Evolutionary conservation across 345 rosid genomes (phyloP), one percentile per base, ranked within the genome.

Genomic region (Hirschfeldia incana): DNA sequence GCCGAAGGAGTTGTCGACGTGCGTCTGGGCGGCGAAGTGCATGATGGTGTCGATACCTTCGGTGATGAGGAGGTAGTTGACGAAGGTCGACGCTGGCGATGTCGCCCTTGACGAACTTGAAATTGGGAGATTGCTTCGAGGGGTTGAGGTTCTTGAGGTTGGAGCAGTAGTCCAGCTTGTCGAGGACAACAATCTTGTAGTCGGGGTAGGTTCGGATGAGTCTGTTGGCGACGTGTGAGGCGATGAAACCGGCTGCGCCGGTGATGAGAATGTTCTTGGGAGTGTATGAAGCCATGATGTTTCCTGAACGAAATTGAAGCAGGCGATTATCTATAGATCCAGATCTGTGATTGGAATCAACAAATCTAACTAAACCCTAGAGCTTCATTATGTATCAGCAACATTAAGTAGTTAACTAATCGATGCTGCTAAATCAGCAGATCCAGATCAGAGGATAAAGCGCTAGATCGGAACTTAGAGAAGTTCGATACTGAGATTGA

Each of bases 1-100:
- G 6, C 97, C 97, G 49, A 92, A 92, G 8, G 94, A 90, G 78
- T 90, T 92, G 81, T 92, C 97, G 0, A 88, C 94, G 37, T 90
- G 94, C 12, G 94, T 92, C 80, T 92, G 93, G 8, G 97, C 94
- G 3, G 94, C 97, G 74, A 91, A 91, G 77, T 91, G 97, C 97
- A 91, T 92, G 49, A 92, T 92, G 4, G 97, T 91, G 85, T 91
- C 97, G 5, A 91, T 91, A 37, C 86, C 82, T 79, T 91, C 97
- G 0, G 97, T 88, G 81, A 91, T 87, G 73, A 90, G 94, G 5
- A 92, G 89, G 85, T 85, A 90, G 89, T 92, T 92, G 60, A 92
- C 97, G 17, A 92, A 92, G 89, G 39, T 92, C 93, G 55, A 89
- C 94, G 75, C 97, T 90, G 60, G 86, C 94, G 12, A 90, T 85